phyloP scores from a whole-genome alignment of 495 filamentous ascomycete species.

The Parathielavia hyrcaniae region DNA sequence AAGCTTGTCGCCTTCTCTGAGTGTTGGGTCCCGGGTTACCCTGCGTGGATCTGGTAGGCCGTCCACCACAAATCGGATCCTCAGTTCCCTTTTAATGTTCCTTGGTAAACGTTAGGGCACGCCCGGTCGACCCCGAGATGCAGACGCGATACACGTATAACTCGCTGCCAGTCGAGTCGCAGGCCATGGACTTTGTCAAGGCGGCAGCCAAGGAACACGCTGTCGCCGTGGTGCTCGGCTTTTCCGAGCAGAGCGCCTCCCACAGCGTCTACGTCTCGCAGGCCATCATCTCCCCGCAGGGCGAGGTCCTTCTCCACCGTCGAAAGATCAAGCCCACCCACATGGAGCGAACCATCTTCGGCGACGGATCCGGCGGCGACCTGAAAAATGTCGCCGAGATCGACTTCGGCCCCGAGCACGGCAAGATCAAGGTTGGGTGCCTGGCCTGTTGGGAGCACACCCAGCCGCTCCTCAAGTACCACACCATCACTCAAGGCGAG shows the following conservation, averaged over 20 bases:
- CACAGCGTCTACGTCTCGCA: conserved; percentile 2
- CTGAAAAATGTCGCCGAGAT: neutral
- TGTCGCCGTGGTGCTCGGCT: neutral
- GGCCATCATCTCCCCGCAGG: neutral
- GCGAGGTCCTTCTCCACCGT: neutral
- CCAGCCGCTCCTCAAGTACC: conserved; percentile 1
- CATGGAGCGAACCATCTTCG: neutral
- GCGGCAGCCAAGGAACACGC: neutral
- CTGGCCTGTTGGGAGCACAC: conserved; percentile 4
- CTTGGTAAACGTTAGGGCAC: neutral
- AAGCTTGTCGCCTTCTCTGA: conserved; percentile 3
- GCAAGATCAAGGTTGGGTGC: neutral
- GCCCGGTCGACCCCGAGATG: neutral
- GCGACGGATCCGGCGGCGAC: neutral
- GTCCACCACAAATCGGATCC: neutral
- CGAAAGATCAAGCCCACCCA: conserved; percentile 4
- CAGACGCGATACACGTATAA: neutral
- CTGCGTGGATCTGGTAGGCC: neutral
- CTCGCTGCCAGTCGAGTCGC: neutral
- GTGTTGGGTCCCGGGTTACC: neutral
- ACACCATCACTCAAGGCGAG: neutral
- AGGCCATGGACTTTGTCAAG: neutral
- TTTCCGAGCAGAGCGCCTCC: neutral
- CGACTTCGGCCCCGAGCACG: conserved; percentile 2
- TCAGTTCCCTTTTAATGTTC: neutral